phyloP scores from a whole-genome alignment of 176 grass and related monocot genomes.

The Chrysopogon serrulatus region DNA sequence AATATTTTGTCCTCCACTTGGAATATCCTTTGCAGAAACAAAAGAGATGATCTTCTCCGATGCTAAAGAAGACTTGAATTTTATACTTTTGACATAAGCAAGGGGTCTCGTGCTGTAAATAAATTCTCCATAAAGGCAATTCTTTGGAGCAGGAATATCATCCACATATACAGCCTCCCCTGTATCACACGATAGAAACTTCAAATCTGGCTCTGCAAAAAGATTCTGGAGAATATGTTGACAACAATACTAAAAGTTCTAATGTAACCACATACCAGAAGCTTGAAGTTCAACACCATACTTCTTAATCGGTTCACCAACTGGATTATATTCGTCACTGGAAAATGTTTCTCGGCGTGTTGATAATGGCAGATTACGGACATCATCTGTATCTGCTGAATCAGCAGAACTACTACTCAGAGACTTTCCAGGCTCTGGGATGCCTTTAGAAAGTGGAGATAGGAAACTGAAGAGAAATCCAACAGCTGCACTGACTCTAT shows the following conservation, averaged over 20 bases:
- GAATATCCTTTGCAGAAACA: constrained; percentile 71
- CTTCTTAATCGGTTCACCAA: constrained; percentile 73
- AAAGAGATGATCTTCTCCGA: constrained; percentile 49
- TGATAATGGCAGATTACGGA: constrained; percentile 27
- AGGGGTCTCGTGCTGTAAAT: constrained; percentile 69
- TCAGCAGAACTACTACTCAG: neutral
- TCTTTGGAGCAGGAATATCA: constrained; percentile 75
- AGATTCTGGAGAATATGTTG: neutral
- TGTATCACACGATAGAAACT: constrained; percentile 9
- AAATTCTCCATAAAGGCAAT: constrained; percentile 81
- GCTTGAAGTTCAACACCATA: constrained; percentile 69
- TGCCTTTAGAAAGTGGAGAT: constrained; percentile 39
- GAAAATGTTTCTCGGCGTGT: constrained; percentile 31
- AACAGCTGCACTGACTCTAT: constrained; percentile 70
- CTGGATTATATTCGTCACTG: constrained; percentile 39
- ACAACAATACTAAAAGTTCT: neutral
- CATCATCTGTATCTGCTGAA: constrained; percentile 16
- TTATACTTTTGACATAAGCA: constrained; percentile 60
- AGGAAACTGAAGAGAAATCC: constrained; percentile 75
- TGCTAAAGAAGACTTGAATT: constrained; percentile 63
- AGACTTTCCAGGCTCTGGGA: constrained; percentile 31
- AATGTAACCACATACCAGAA: constrained; percentile 47
- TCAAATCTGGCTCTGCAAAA: neutral
- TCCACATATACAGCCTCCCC: constrained; percentile 89
- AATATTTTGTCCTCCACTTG: constrained; percentile 68